Base-by-base conservation (phyloP, 805 yeast species). In the Wickerhamomyces canadensis region DNA sequence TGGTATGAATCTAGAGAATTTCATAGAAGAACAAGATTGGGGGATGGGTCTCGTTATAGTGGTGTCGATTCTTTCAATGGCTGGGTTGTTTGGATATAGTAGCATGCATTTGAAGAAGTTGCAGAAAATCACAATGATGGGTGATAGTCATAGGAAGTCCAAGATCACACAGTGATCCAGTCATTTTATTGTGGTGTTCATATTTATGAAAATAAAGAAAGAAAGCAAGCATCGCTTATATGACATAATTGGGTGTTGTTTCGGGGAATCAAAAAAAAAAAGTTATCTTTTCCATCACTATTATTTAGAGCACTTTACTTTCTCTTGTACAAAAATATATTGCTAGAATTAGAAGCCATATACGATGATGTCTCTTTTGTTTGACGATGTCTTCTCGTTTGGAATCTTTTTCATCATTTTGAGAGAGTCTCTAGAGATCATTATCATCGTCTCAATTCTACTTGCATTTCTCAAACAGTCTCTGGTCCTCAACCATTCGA, bases 1-100 rank as follows among this genome's bases (percentile, higher is more conserved):
- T 59, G 99, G 99, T 25, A 93, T 93, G 98, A 93, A 93, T 60
- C 65, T 93, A 57, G 86, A 84, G 53, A 93, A 91, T 61, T 88
- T 84, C 54, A 80, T 93, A 17, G 99, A 93, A 57, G 95, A 88
- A 39, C 65, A 78, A 2, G 72, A 74, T 38, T 70, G 72, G 45
- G 96, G 96, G 23, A 84, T 87, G 54, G 55, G 58, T 4, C 56
- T 77, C 1, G 72, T 80, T 6, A 57, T 68, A 1, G 43, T 51
- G 1, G 15, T 60, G 3, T 64, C 68, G 0, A 42, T 67, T 2
- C 64, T 80, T 0, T 63, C 78, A 3, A 52, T 74, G 9, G 38
- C 69, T 1, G 46, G 64, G 6, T 62, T 88, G 10, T 74, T 86
- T 36, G 54, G 59, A 5, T 60, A 68, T 36, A 74, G 87, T 25